Conservation (phyloP, 148 eudicot genomes). For the Agrostemma githago region DNA sequence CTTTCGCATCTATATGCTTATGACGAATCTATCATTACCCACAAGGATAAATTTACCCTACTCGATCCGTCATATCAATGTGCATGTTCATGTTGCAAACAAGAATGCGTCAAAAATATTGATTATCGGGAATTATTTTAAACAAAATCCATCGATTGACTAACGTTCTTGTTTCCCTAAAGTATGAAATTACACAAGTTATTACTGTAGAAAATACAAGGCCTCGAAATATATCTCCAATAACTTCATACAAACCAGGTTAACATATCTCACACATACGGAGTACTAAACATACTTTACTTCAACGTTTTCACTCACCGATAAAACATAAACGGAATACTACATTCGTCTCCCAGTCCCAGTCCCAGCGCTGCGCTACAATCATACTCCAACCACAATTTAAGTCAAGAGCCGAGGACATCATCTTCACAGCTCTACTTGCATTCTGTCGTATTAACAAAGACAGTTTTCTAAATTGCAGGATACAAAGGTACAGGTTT, state of each 20-base stretch:
- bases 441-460: not conserved
- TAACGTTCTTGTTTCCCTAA: too few species aligned
- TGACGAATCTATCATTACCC: too few species aligned
- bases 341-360: not conserved
- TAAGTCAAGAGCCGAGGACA: not conserved
- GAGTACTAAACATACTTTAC: not conserved
- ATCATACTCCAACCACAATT: not conserved
- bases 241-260: not conserved
- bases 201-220: not conserved
- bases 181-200: too few species aligned
- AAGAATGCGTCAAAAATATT: too few species aligned
- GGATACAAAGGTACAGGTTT: not conserved
- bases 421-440: not conserved
- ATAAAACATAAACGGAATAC: not conserved
- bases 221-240: not conserved
- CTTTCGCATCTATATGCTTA: too few species aligned
- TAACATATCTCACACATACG: not conserved
- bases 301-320: not conserved
- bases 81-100: too few species aligned
- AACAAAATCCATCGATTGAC: too few species aligned
- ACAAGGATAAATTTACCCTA: too few species aligned
- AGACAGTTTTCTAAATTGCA: not conserved
- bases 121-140: too few species aligned
- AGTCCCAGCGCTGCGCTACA: not conserved
- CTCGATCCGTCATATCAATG: too few species aligned